A percentile compares a stretch with the other conserved stretches of the same genome.
These are phyloP conservation scores for Mytilinidion resinicola DNA, from an alignment of 495 filamentous ascomycete species.

Conservation along the genomic window DNA sequence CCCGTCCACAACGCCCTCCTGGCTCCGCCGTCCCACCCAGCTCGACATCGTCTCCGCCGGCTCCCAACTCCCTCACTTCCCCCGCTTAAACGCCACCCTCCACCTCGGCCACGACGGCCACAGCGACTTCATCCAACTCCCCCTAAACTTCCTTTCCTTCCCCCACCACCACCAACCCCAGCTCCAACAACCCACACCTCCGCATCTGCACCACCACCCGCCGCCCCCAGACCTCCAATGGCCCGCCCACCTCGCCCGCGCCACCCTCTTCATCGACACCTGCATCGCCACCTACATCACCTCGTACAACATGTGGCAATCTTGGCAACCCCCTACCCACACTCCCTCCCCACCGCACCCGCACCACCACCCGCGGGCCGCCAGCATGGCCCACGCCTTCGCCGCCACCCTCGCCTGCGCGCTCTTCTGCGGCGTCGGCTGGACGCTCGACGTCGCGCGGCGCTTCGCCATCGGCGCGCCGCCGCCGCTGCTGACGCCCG, in stretches of 20 bases:
- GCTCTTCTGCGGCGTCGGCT: conserved; percentile 29
- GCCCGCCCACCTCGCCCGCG: conserved; percentile 15
- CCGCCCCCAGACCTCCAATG: conserved; percentile 8
- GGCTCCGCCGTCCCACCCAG: conserved; percentile 28
- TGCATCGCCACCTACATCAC: conserved; percentile 19
- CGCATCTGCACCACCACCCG: too few relatives aligned
- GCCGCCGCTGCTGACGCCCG: background rate
- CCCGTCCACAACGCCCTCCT: conserved; percentile 11
- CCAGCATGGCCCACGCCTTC: conserved; percentile 29
- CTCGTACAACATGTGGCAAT: conserved; percentile 4
- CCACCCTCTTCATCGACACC: conserved; percentile 16
- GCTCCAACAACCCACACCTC: too few relatives aligned
- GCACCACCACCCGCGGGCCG: conserved; percentile 16
- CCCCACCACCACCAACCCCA: conserved; percentile 3
- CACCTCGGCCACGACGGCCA: conserved; percentile 13
- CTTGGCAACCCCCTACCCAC: conserved; percentile 5
- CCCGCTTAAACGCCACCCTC: conserved; percentile 5
- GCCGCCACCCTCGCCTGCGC: conserved; percentile 27
- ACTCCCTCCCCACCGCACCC: too few relatives aligned
- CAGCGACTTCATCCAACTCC: conserved; percentile 29
- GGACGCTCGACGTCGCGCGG: conserved; percentile 22
- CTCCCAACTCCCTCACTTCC: conserved; percentile 3
- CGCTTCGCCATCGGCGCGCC: background rate
- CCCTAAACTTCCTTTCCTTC: conserved; percentile 27
- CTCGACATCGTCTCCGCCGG: conserved; percentile 19